Conservation (phyloP, 2,329 filamentous ascomycete species). For the Xylogone sp. region DNA sequence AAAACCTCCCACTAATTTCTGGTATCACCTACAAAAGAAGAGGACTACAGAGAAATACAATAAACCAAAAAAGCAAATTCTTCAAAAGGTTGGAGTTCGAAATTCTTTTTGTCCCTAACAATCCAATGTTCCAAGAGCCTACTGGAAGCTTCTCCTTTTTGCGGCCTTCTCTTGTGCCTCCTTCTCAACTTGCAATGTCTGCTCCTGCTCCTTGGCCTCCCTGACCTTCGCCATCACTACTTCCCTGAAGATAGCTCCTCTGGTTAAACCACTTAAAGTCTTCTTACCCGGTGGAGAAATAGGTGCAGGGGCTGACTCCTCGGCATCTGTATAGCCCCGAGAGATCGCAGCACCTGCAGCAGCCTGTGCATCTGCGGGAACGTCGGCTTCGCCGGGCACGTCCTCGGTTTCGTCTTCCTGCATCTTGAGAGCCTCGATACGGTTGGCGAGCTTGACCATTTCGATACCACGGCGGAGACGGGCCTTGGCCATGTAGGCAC, state of each 20-base stretch:
- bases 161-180: conserved; percentile 24
- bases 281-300: conserved; percentile 29
- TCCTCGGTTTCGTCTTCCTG: conserved; percentile 84
- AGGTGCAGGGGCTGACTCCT: conserved; percentile 5
- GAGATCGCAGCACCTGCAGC: conserved; percentile 45
- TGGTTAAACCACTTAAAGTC: conserved; percentile 46
- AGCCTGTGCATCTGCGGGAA: conserved; percentile 51
- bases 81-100: too few relatives aligned
- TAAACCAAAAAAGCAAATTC: too few relatives aligned
- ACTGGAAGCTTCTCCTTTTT: conserved; percentile 16
- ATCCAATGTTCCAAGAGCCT: too few relatives aligned
- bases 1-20: too few relatives aligned
- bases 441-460: conserved; percentile 91
- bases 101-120: background rate
- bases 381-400: conserved; percentile 59
- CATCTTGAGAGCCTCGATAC: conserved; percentile 91
- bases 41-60: too few relatives aligned
- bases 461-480: conserved; percentile 92
- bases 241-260: conserved; percentile 82
- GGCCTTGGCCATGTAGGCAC: conserved; percentile 86
- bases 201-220: conserved; percentile 84
- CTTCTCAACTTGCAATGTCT: conserved; percentile 63
- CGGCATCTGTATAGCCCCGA: conserved; percentile 11
- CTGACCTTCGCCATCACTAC: conserved; percentile 91
- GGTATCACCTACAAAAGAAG: too few relatives aligned